These are phyloP conservation scores for Yamadazyma atlantica DNA, from an alignment of 1,139 yeast species.

Conservation along the genomic window DNA sequence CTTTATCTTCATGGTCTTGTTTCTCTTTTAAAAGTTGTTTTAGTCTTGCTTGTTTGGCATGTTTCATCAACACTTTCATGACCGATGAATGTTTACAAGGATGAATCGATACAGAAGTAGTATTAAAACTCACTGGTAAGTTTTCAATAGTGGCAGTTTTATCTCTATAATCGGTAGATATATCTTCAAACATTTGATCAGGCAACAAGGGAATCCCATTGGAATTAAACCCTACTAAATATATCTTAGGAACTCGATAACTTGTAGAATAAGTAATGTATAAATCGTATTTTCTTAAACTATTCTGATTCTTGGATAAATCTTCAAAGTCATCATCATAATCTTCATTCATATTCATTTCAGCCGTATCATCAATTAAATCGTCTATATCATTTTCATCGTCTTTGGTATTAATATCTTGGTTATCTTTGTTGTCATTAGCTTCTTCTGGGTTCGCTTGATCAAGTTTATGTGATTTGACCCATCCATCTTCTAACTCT, in stretches of 20 bases:
- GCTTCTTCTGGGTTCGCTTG: slow-evolving; percentile 8
- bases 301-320: slow-evolving; percentile 30
- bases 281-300: slow-evolving; percentile 75
- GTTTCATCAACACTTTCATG: slow-evolving; percentile 82
- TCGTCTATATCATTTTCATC: slow-evolving; percentile 42
- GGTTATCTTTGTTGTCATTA: too few relatives aligned
- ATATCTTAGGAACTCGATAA: slow-evolving; percentile 93
- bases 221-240: slow-evolving; percentile 80
- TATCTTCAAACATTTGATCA: slow-evolving; percentile 90
- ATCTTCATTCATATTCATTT: slow-evolving; percentile 25
- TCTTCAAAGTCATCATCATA: slow-evolving; percentile 38
- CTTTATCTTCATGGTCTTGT: slow-evolving; percentile 14
- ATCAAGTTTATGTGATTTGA: slow-evolving; percentile 23
- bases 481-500: slow-evolving; percentile 61
- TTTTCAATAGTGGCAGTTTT: slow-evolving; percentile 96
- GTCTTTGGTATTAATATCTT: slow-evolving; percentile 13
- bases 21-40: slow-evolving; percentile 9
- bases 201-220: slow-evolving; percentile 88
- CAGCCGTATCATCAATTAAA: slow-evolving; percentile 38
- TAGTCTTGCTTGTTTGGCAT: slow-evolving; percentile 21
- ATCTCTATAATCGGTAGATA: slow-evolving; percentile 85
- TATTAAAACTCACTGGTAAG: slow-evolving; percentile 77
- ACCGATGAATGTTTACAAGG: slow-evolving; percentile 96
- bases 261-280: slow-evolving; percentile 93
- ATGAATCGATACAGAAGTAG: slow-evolving; percentile 88